Evolutionary conservation across 2,329 filamentous ascomycete genomes (phyloP), one percentile per base, ranked within the genome.

Genomic region (Fusarium devonianum): DNA sequence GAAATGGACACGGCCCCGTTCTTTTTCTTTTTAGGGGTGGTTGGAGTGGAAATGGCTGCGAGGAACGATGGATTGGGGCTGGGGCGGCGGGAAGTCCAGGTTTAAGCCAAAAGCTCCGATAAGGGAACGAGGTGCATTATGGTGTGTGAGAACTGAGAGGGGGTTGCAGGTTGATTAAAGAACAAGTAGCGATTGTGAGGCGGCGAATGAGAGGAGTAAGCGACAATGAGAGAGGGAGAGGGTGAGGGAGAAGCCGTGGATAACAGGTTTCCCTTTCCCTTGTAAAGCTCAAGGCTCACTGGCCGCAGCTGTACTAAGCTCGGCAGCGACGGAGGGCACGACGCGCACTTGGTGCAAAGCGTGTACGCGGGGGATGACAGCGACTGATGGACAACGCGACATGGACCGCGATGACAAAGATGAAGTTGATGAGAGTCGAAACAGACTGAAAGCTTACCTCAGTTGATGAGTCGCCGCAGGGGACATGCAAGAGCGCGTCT

Each of bases 401-500:
- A 26, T n/a, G 23, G 28, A 37, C 13, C 7, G 18, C 19, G 30
- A 32, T 28, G 33, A 23, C 8, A 14, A 32, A 37, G 29, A 30
- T 7, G 22, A 42, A 25, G 16, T 52, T 16, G 29, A 35, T 6
- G 8, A 19, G 32, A 16, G 40, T 19, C n/a, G n/a, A n/a, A 47
- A 38, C 29, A 44, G 22, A 49, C 38, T 57, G 25, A 37, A 53
- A 22, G 42, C 56, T 59, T 57, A 59, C 56, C 52, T 41, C 14
- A 38, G 30, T 36, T 21, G 17, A 34, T 39, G 36, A 40, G 32
- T 39, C 17, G 12, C 18, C 46, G 33, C 52, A 44, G 41, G 56
- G 51, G 23, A 44, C 39, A 45, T 56, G 45, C 51, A 58, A 59
- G 41, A 41, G 45, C 50, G 55, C 55, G 55, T 59, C 51, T 58